phyloP scores from a whole-genome alignment of 345 rosid genomes.

The Citrus australasica region DNA sequence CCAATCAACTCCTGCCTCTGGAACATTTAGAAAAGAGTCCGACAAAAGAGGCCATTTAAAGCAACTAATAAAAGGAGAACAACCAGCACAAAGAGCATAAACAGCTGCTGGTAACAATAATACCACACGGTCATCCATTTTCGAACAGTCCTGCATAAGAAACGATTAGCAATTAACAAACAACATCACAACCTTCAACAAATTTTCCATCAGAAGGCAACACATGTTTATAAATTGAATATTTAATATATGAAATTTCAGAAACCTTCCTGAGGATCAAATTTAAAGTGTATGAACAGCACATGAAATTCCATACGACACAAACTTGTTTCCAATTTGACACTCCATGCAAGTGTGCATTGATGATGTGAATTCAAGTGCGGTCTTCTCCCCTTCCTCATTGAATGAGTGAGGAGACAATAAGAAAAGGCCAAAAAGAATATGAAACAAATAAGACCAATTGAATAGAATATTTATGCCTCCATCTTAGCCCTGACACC shows the following conservation, averaged over 20 bases:
- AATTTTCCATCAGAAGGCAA: neutral
- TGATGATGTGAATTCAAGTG: neutral
- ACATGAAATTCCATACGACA: neutral
- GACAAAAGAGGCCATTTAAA: conserved; percentile 32
- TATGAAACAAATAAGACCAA: neutral
- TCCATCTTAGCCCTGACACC: neutral
- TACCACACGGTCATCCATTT: conserved; percentile 49
- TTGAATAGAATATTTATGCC: neutral
- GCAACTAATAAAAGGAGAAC: conserved; percentile 33
- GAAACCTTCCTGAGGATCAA: neutral
- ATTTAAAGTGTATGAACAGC: neutral
- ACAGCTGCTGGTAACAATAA: conserved; percentile 74
- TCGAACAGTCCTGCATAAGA: conserved; percentile 48
- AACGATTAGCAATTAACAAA: conserved; percentile 9
- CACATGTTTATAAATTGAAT: neutral
- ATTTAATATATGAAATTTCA: neutral
- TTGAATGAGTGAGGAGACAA: neutral
- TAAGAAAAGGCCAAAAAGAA: neutral
- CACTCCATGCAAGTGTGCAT: neutral
- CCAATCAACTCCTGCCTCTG: conserved; percentile 45
- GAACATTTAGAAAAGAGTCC: conserved; percentile 30
- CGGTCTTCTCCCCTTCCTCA: neutral
- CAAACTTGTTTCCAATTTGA: neutral
- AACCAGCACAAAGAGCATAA: conserved; percentile 76
- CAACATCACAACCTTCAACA: neutral